phyloP scores from a whole-genome alignment of 148 eudicot species.

The Chenopodium berlandieri region DNA sequence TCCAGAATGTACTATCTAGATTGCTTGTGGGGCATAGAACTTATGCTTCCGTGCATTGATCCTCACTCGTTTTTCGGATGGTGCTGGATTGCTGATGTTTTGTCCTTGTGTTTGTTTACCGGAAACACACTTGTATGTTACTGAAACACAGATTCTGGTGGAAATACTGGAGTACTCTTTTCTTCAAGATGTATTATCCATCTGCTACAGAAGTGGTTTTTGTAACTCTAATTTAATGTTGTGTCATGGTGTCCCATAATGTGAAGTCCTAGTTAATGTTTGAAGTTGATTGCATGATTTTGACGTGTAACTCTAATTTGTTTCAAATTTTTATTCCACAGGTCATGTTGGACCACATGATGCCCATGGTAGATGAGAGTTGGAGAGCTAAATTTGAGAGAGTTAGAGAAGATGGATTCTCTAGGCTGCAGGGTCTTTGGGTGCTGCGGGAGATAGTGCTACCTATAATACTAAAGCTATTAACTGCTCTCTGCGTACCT shows the following conservation, averaged over 20 bases:
- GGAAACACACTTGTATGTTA: background rate
- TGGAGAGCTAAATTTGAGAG: slow-evolving; percentile 94
- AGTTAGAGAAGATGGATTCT: slow-evolving; percentile 92
- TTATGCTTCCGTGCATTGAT: background rate
- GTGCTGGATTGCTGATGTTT: background rate
- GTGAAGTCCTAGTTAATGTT: background rate
- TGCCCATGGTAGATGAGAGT: slow-evolving; percentile 82
- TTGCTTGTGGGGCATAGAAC: background rate
- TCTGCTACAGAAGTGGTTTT: too few relatives aligned
- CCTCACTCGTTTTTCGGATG: too few relatives aligned
- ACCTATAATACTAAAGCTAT: slow-evolving; percentile 82
- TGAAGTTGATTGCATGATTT: background rate
- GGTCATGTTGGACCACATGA: slow-evolving; percentile 94
- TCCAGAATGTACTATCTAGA: background rate
- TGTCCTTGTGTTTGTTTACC: background rate
- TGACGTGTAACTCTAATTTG: background rate
- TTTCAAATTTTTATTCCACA: slow-evolving; percentile 25
- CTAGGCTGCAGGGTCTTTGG: slow-evolving; percentile 87
- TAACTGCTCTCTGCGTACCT: slow-evolving; percentile 92
- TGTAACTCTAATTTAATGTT: too few relatives aligned
- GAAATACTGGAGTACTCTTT: background rate
- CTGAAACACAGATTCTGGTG: background rate
- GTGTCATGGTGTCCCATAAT: background rate
- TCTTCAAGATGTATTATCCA: too few relatives aligned
- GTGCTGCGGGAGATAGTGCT: slow-evolving; percentile 86